These are phyloP conservation scores for Aethionema arabicum DNA, from an alignment of 345 rosid genomes.

Conservation along the genomic window DNA sequence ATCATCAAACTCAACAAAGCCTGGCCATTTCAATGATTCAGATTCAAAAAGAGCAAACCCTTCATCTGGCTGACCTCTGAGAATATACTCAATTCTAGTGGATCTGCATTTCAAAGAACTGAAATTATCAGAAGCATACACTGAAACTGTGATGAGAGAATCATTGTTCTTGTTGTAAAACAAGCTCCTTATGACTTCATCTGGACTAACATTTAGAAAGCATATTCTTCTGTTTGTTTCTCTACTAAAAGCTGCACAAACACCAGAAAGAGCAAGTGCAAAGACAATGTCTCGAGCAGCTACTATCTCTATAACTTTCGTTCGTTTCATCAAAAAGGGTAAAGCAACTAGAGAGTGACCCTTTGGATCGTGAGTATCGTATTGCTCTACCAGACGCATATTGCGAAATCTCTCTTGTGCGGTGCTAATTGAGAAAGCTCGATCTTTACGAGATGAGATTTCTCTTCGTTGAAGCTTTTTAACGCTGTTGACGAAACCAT, in stretches of 20 bases:
- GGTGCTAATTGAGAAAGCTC: conserved; percentile 58
- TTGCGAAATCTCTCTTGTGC: conserved; percentile 71
- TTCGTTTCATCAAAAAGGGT: conserved; percentile 86
- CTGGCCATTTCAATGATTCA: conserved; percentile 98
- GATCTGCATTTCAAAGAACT: conserved; percentile 98
- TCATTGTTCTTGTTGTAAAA: conserved; percentile 95
- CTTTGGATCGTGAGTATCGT: conserved; percentile 93
- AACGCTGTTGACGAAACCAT: conserved; percentile 67
- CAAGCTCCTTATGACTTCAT: conserved; percentile 88
- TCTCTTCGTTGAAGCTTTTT: conserved; percentile 75
- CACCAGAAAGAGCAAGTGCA: conserved; percentile 97
- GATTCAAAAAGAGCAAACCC: conserved; percentile 96
- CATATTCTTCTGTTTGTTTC: conserved; percentile 85
- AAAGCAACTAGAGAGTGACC: conserved; percentile 76
- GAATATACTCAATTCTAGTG: conserved; percentile 83
- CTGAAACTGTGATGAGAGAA: conserved; percentile 95
- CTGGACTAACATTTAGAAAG: conserved; percentile 81
- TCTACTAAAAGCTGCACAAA: conserved; percentile 94
- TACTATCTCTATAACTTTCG: conserved; percentile 90
- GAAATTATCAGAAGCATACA: conserved; percentile 89
- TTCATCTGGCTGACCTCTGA: conserved; percentile 90
- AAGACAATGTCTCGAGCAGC: conserved; percentile 93
- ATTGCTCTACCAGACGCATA: conserved; percentile 77
- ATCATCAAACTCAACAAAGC: conserved; percentile 99
- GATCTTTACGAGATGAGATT: conserved; percentile 61